Base-by-base conservation (phyloP, 1,284 basidiomycete genomes). In the Leccinum brunneo-olivaceum region DNA sequence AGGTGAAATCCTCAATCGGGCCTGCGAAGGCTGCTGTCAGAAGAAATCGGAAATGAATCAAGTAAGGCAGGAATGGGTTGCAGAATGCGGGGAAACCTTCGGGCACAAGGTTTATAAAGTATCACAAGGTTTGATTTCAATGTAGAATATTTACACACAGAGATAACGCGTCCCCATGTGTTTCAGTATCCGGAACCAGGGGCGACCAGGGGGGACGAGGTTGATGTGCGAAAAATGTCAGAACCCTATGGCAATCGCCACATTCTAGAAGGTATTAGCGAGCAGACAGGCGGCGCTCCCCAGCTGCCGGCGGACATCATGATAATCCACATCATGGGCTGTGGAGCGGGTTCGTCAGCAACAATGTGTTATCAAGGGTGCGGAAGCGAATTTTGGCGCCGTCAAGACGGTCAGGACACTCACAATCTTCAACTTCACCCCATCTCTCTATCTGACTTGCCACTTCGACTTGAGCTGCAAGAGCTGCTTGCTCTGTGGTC, bases 391-490 rank as follows among this genome's bases (percentile, higher is more conserved):
- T 33, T 48, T 34, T 23, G 39, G 36, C 25, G 23, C 47, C 36
- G 15, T 25, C 25, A 43, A 42, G 10, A 46, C 20, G 11, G 14
- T 30, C 18, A 19, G 44, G 16, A 76, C 7, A 44, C 92, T 72
- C 58, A 96, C 93, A 90, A 65, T 98, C 96, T 71, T 98, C 96
- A 0, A 99, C 96, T 66, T 96, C 92, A 19, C 96, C 96, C 96
- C 96, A 99, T 40, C 81, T 74, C 64, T 95, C 80, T 50, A 97
- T 97, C 67, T 98, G 96, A 59, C 88, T 92, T 47, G 84, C 76
- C 0, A 98, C 94, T 65, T 99, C 96, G 7, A 96, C 95, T 48
- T 90, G 86, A 5, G 91, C 79, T 0, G 89, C 91, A 41, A 81
- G 66, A 1, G 91, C 79, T 2, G 96, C 95, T 59, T 92, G 73